Conservation (phyloP, 352 stramenopile species). For the Pseudoperonospora humuli region DNA sequence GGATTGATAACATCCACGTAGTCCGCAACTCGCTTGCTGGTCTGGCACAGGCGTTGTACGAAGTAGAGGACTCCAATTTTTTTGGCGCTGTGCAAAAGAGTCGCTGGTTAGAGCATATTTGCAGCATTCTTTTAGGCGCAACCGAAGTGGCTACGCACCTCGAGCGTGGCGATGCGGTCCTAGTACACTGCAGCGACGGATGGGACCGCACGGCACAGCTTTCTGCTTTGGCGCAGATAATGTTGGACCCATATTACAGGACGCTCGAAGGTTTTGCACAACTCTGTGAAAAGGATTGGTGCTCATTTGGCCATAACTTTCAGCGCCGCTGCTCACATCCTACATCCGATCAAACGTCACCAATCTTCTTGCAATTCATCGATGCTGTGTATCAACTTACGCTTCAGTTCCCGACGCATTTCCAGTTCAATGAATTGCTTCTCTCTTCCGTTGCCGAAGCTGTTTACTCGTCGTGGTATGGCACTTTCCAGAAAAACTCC, state of each 20-base stretch:
- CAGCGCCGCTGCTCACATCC: constrained; percentile 66
- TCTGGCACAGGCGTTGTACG: constrained; percentile 65
- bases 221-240: constrained; percentile 66
- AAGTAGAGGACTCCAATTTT: constrained; percentile 83
- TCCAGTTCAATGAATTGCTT: constrained; percentile 96
- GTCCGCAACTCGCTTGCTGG: constrained; percentile 66
- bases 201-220: constrained; percentile 82
- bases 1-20: constrained; percentile 85
- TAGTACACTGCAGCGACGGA: constrained; percentile 82
- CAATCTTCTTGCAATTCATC: constrained; percentile 98
- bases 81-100: constrained; percentile 80
- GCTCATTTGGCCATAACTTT: constrained; percentile 86
- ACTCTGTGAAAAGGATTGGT: constrained; percentile 86
- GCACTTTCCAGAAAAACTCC: constrained; percentile 89
- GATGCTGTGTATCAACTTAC: constrained; percentile 97
- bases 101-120: constrained; percentile 79
- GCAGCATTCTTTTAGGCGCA: constrained; percentile 64
- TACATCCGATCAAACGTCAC: constrained; percentile 91
- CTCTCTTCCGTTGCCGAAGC: constrained; percentile 93
- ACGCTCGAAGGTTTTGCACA: constrained; percentile 72
- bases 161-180: constrained; percentile 61
- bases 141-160: constrained; percentile 68
- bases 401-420: constrained; percentile 93
- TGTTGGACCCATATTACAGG: constrained; percentile 78
- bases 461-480: constrained; percentile 95